Evolutionary conservation across 108 stramenopile species (phyloP).

Genomic region (Chaetoceros muelleri): DNA sequence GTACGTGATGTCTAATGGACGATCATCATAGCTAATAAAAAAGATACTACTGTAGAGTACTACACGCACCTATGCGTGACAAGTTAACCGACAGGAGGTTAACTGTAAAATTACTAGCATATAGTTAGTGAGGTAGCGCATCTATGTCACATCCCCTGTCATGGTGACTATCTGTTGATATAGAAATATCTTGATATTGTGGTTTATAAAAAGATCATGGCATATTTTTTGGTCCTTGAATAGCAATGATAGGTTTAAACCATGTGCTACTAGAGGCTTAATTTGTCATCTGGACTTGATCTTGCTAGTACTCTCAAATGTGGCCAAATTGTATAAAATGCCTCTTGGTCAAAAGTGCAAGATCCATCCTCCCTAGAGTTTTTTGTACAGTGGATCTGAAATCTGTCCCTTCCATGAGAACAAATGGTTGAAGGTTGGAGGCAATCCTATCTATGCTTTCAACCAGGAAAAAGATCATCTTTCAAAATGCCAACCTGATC

Average conservation of each 20-base stretch:
- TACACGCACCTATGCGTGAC: no score
- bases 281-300: conserved; percentile 73
- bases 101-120: no score
- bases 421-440: conserved; percentile 56
- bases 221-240: conserved; percentile 51
- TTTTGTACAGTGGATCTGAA: conserved; percentile 60
- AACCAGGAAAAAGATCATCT: conserved; percentile 50
- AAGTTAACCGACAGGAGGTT: no score
- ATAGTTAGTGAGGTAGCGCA: no score
- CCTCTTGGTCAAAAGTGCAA: conserved; percentile 58
- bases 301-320: conserved; percentile 66
- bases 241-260: conserved; percentile 73
- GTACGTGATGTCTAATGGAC: no score
- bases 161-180: conserved; percentile 93
- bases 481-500: conserved; percentile 73
- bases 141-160: no score
- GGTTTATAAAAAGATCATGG: conserved; percentile 22
- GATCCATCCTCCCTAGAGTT: conserved; percentile 34
- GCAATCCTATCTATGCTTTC: conserved; percentile 49
- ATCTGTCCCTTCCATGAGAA: conserved; percentile 71
- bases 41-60: no score
- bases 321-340: conserved; percentile 83
- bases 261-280: conserved; percentile 77
- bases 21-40: no score
- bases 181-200: conserved; percentile 59